Percentiles rank a stretch among this genome's conserved stretches.
Conservation (phyloP, 1,284 basidiomycete species). For the Ceratobasidium sp. region DNA sequence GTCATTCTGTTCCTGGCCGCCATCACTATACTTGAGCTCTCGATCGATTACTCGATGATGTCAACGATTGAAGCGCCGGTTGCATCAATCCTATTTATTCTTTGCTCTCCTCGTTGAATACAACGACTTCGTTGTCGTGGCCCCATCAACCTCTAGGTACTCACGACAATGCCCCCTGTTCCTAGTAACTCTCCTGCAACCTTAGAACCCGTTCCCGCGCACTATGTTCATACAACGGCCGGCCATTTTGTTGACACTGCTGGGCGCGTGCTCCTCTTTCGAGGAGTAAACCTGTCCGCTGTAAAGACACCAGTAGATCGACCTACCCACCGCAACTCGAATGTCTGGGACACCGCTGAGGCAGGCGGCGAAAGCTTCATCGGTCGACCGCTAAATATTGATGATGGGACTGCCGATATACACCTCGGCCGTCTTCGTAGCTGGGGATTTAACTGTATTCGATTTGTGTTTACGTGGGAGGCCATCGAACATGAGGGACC, state of each 20-base stretch:
- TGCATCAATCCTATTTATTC: too few relatives aligned
- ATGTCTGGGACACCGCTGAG: conserved; percentile 93
- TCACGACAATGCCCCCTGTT: conserved; percentile 68
- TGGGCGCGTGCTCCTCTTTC: conserved; percentile 87
- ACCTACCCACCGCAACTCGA: conserved; percentile 77
- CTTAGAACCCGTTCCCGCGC: conserved; percentile 66
- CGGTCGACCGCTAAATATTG: conserved; percentile 82
- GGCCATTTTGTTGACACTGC: conserved; percentile 86
- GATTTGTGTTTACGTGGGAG: conserved; percentile 96
- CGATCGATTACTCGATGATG: too few relatives aligned
- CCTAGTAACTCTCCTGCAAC: conserved; percentile 78
- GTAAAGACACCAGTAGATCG: conserved; percentile 85
- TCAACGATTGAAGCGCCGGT: too few relatives aligned
- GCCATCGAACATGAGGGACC: conserved; percentile 93
- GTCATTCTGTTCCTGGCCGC: too few relatives aligned
- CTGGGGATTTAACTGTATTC: conserved; percentile 95
- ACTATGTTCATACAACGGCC: conserved; percentile 77
- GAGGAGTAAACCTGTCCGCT: conserved; percentile 94
- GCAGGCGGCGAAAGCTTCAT: conserved; percentile 80
- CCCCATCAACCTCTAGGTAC: too few relatives aligned
- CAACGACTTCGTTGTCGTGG: too few relatives aligned
- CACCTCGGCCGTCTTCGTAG: conserved; percentile 88
- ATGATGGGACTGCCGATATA: conserved; percentile 88
- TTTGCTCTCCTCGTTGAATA: too few relatives aligned
- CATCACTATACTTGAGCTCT: too few relatives aligned